phyloP scores from a whole-genome alignment of 129 eudicot genomes.

The sunflower (Helianthus annuus) region DNA sequence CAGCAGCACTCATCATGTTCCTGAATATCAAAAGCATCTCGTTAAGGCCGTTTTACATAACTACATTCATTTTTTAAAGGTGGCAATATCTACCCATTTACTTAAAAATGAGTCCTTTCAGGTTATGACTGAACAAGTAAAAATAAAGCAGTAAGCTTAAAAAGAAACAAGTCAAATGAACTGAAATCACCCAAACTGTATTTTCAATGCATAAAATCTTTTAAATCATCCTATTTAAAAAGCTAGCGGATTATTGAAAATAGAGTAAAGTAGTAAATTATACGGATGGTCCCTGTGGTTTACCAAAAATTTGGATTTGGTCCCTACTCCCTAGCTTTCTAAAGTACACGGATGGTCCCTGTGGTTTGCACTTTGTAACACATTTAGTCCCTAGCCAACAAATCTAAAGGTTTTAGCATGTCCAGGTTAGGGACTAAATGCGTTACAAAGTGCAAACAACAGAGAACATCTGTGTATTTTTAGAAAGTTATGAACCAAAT shows the following conservation, averaged over 20 bases:
- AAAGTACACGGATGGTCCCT: too few relatives aligned
- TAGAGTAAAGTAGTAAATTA: too few relatives aligned
- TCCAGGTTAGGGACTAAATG: too few relatives aligned
- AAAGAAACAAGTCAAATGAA: not conserved
- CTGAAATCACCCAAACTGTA: not conserved
- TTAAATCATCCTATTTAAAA: not conserved
- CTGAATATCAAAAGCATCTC: conserved; percentile 41
- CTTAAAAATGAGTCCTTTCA: not conserved
- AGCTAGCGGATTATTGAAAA: not conserved
- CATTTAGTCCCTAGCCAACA: too few relatives aligned
- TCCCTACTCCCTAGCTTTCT: too few relatives aligned
- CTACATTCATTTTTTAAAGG: not conserved
- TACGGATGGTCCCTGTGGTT: too few relatives aligned
- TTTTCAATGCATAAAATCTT: conserved; percentile 1
- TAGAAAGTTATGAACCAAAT: too few relatives aligned
- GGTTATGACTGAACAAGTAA: not conserved
- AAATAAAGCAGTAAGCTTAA: conserved; percentile 1
- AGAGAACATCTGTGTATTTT: too few relatives aligned
- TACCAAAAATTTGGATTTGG: too few relatives aligned
- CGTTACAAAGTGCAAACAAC: too few relatives aligned
- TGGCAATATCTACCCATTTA: not conserved
- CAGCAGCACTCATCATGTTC: conserved; percentile 94
- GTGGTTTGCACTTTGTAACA: too few relatives aligned
- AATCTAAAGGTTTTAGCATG: too few relatives aligned
- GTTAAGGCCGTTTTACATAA: conserved; percentile 16